Evolutionary conservation across 2,329 filamentous ascomycete genomes (phyloP).

Genomic region (Coniochaeta hoffmannii): DNA sequence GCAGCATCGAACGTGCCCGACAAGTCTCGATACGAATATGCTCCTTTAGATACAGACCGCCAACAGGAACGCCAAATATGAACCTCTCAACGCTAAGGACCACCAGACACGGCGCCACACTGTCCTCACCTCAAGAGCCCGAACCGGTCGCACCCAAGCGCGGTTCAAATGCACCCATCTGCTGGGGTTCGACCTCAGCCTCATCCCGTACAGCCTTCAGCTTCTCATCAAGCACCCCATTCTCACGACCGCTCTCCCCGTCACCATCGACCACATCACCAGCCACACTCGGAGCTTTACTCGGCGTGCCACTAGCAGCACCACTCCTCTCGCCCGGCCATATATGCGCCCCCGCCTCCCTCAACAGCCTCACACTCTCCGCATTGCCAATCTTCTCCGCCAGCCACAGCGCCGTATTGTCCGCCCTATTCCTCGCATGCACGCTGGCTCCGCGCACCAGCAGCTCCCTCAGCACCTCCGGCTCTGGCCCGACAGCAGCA

Average conservation of each 20-base stretch:
- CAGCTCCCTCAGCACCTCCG: slow-evolving; percentile 50
- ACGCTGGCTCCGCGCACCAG: slow-evolving; percentile 58
- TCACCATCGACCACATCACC: neutral
- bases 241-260: neutral
- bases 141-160: neutral
- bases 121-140: neutral
- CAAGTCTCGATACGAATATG: too few relatives aligned
- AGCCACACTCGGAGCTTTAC: neutral
- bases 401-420: slow-evolving; percentile 59
- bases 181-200: neutral
- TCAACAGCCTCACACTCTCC: slow-evolving; percentile 46
- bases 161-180: neutral
- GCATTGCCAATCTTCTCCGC: slow-evolving; percentile 50
- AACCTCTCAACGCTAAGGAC: too few relatives aligned
- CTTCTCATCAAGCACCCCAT: neutral
- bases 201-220: neutral
- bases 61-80: too few relatives aligned
- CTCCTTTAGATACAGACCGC: too few relatives aligned
- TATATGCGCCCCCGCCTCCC: neutral
- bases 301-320: neutral
- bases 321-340: neutral
- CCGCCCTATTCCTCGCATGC: slow-evolving; percentile 55
- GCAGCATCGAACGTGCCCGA: too few relatives aligned
- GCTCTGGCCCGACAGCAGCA: slow-evolving; percentile 28
- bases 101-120: too few relatives aligned